Percentiles rank a stretch among this genome's conserved stretches.
These are phyloP conservation scores for Phylloporus sp. DNA, from an alignment of 768 basidiomycete genomes.

Conservation along the genomic window DNA sequence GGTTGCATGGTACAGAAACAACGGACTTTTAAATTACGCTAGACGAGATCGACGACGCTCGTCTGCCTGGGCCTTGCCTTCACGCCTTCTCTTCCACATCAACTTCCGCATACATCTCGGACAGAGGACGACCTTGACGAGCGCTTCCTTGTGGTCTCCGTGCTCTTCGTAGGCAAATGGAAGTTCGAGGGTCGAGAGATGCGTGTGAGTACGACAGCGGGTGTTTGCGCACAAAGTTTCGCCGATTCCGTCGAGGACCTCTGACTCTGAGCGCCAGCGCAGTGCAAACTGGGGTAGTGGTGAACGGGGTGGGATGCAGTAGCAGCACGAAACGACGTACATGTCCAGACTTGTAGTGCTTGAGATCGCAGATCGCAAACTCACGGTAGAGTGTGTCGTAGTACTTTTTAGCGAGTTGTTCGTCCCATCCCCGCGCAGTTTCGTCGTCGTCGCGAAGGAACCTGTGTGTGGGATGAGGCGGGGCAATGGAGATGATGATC, in stretches of 20 bases:
- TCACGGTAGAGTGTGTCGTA: slow-evolving; percentile 87
- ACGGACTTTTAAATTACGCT: slow-evolving; percentile 25
- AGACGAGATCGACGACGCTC: background rate
- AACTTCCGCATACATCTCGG: slow-evolving; percentile 75
- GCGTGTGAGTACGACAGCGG: slow-evolving; percentile 54
- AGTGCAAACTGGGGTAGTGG: slow-evolving; percentile 63
- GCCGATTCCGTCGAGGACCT: slow-evolving; percentile 82
- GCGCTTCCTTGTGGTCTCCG: slow-evolving; percentile 67
- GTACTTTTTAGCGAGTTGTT: slow-evolving; percentile 83
- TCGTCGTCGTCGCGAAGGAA: slow-evolving; percentile 64
- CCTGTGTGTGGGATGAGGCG: slow-evolving; percentile 34
- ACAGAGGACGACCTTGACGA: slow-evolving; percentile 92
- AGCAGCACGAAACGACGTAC: slow-evolving; percentile 40
- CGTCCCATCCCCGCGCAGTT: too few species aligned
- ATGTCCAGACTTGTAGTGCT: slow-evolving; percentile 92
- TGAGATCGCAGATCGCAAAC: slow-evolving; percentile 88
- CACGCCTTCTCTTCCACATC: slow-evolving; percentile 77
- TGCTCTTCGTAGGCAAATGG: slow-evolving; percentile 87
- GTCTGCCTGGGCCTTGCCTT: slow-evolving; percentile 33
- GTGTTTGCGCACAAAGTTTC: slow-evolving; percentile 88
- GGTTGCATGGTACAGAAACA: slow-evolving; percentile 22
- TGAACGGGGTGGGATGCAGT: background rate
- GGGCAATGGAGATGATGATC: background rate
- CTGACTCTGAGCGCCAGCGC: slow-evolving; percentile 90
- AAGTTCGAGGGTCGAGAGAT: slow-evolving; percentile 76